Conservation (phyloP, 352 stramenopile genomes). For the Phytophthora meadii region DNA sequence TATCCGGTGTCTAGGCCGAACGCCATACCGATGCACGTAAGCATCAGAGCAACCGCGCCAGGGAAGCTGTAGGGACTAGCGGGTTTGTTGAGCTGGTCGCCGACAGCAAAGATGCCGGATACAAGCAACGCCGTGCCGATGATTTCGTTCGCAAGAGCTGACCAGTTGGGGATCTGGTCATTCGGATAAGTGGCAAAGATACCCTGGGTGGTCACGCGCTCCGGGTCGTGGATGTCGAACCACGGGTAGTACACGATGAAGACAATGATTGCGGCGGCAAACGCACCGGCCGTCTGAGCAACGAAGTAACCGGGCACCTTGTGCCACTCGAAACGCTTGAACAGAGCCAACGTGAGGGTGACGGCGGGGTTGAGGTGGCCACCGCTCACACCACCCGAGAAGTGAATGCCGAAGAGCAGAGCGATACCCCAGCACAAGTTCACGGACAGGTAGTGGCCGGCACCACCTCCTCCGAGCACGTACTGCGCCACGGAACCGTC, state of each 20-base stretch:
- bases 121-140: conserved; percentile 50
- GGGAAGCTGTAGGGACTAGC: conserved; percentile 49
- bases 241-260: conserved; percentile 71
- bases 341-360: conserved; percentile 59
- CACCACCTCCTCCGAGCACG: conserved; percentile 48
- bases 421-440: conserved; percentile 70
- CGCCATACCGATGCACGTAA: conserved; percentile 45
- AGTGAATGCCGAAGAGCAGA: conserved; percentile 68
- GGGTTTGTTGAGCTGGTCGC: conserved; percentile 55
- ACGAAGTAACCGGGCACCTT: conserved; percentile 63
- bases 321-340: conserved; percentile 59
- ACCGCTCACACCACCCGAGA: conserved; percentile 57
- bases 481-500: conserved; percentile 69
- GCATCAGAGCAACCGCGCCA: conserved; percentile 39
- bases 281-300: conserved; percentile 53
- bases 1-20: conserved; percentile 52
- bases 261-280: conserved; percentile 50
- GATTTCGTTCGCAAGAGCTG: conserved; percentile 51
- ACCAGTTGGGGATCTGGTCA: conserved; percentile 46
- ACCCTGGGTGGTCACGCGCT: conserved; percentile 41
- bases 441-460: conserved; percentile 58
- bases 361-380: conserved; percentile 74
- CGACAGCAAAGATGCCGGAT: conserved; percentile 51
- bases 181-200: conserved; percentile 66
- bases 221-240: conserved; percentile 57